Percentiles rank a stretch among this genome's conserved stretches.
Evolutionary conservation across 805 yeast species (phyloP).

Genomic region (Candida koratica): DNA sequence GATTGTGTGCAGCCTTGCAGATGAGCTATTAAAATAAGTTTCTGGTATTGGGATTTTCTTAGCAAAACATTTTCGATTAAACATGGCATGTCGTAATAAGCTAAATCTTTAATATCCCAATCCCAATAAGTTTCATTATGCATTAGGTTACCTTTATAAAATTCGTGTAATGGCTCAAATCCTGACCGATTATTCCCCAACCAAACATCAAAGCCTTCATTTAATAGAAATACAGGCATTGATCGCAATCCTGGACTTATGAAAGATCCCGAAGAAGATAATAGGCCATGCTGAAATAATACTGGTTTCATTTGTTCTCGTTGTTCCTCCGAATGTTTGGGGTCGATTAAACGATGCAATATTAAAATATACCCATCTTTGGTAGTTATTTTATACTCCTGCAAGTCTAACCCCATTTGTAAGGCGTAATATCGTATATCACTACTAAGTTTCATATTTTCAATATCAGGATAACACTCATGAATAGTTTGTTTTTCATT

Average conservation of each 20-base stretch:
- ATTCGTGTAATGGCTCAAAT: constrained; percentile 61
- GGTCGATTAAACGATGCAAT: constrained; percentile 59
- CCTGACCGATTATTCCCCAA: constrained; percentile 89
- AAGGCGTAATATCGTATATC: constrained; percentile 67
- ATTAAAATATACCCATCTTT: constrained; percentile 75
- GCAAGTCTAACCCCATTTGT: constrained; percentile 56
- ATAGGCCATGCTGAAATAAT: constrained; percentile 76
- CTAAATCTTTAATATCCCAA: constrained; percentile 89
- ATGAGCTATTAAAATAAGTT: constrained; percentile 70
- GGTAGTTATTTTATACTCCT: constrained; percentile 60
- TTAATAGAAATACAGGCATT: constrained; percentile 53
- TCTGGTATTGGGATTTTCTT: constrained; percentile 35
- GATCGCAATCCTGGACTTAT: constrained; percentile 80
- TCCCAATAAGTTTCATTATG: constrained; percentile 69
- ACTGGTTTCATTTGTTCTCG: constrained; percentile 53
- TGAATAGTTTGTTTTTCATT: constrained; percentile 22
- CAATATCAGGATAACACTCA: constrained; percentile 34
- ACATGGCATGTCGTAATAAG: constrained; percentile 70
- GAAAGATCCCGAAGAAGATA: constrained; percentile 84
- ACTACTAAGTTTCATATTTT: constrained; percentile 27
- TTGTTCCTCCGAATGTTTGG: constrained; percentile 29
- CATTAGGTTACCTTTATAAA: constrained; percentile 31
- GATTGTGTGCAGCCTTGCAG: constrained; percentile 93
- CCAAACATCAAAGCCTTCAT: constrained; percentile 81
- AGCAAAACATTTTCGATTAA: constrained; percentile 58